Evolutionary conservation across 805 yeast genomes (phyloP).

Genomic region (Saccharomyces kudriavzevii): DNA sequence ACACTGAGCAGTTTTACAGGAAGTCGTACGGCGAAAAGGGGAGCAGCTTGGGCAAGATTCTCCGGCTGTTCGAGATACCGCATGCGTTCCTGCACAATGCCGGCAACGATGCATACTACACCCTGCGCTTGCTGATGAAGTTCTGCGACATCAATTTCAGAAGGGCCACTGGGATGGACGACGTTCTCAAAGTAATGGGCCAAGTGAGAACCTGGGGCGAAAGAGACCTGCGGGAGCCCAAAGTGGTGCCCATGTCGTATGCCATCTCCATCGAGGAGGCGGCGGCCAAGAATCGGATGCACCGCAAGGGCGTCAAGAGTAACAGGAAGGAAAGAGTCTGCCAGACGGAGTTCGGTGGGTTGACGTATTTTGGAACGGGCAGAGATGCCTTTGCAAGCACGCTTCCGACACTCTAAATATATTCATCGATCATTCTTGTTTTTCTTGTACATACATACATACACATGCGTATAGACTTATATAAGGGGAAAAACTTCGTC

Average conservation of each 20-base stretch:
- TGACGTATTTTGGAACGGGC: conserved; percentile 19
- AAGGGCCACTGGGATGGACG: conserved; percentile 20
- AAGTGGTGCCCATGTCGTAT: conserved; percentile 25
- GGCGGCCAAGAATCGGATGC: neutral
- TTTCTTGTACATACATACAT: neutral
- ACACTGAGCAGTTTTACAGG: conserved; percentile 42
- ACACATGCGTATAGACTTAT: neutral
- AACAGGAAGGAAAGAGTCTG: conserved; percentile 16
- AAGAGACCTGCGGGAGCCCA: conserved; percentile 20
- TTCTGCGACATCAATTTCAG: conserved; percentile 39
- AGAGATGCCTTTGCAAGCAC: conserved; percentile 18
- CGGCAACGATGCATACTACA: conserved; percentile 62
- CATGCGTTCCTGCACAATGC: conserved; percentile 60
- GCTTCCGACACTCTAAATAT: neutral
- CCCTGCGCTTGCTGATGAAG: conserved; percentile 43
- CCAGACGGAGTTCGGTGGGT: conserved; percentile 29
- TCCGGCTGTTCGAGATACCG: conserved; percentile 44
- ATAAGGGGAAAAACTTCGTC: neutral
- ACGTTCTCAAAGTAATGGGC: conserved; percentile 13
- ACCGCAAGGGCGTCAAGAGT: neutral
- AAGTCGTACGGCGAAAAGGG: conserved; percentile 36
- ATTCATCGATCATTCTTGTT: neutral
- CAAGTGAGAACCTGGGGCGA: conserved; percentile 14
- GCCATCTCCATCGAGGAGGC: conserved; percentile 11
- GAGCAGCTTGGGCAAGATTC: conserved; percentile 38